These are phyloP conservation scores for Thalia dealbata DNA, from an alignment of 176 grass and related monocot species.

Conservation along the genomic window DNA sequence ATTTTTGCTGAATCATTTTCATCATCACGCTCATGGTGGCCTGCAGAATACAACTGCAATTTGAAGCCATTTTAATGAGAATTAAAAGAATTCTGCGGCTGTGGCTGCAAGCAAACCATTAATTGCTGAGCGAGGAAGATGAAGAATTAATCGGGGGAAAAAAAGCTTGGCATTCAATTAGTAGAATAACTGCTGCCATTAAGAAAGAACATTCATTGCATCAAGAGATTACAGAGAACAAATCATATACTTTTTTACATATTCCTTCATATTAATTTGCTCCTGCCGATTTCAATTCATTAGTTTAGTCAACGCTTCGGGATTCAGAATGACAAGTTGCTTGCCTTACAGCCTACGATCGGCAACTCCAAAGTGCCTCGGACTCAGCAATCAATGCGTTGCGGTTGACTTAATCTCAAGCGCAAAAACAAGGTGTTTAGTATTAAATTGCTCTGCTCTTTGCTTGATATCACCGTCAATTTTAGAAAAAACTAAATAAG, in stretches of 20 bases:
- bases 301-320: not conserved
- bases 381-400: not conserved
- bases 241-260: no score
- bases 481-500: no score
- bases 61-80: not conserved
- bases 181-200: not conserved
- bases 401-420: no score
- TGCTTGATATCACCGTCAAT: no score
- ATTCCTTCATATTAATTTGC: no score
- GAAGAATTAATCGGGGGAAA: not conserved
- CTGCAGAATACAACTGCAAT: not conserved
- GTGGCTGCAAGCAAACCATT: not conserved
- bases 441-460: no score
- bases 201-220: no score
- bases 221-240: no score
- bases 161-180: not conserved
- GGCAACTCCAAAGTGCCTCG: not conserved
- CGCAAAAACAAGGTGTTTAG: no score
- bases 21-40: not conserved
- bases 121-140: not conserved
- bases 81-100: not conserved
- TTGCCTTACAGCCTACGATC: not conserved
- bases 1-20: not conserved
- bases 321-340: not conserved
- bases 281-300: no score